These are phyloP conservation scores for Hypericum perforatum DNA, from an alignment of 345 rosid genomes.

Conservation along the genomic window DNA sequence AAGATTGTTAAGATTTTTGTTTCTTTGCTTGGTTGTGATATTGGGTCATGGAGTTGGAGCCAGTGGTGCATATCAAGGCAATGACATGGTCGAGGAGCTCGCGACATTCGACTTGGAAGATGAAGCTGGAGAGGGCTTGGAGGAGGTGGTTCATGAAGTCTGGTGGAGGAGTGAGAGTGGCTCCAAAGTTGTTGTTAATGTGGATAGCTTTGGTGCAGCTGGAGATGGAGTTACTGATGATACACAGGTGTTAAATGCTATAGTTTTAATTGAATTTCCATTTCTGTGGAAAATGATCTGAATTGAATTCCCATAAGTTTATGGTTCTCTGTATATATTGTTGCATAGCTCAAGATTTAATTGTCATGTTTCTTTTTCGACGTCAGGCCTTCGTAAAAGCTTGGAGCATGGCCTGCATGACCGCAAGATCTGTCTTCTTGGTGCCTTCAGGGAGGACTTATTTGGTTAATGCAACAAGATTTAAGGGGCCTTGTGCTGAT, in stretches of 20 bases:
- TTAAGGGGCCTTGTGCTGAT: conserved; percentile 79
- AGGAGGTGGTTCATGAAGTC: conserved; percentile 29
- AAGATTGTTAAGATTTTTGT: conserved; percentile 33
- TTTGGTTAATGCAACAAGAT: conserved; percentile 72
- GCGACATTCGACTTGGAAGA: conserved; percentile 46
- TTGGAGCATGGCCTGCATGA: conserved; percentile 67
- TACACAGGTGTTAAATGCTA: conserved; percentile 17
- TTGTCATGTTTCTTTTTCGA: not conserved
- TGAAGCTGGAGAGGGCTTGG: conserved; percentile 21
- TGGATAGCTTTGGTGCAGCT: conserved; percentile 27
- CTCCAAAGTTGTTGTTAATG: conserved; percentile 10
- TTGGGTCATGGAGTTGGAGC: conserved; percentile 39
- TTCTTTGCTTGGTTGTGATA: conserved; percentile 39
- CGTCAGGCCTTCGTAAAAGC: conserved; percentile 61
- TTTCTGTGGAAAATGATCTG: not conserved
- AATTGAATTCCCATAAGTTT: not conserved
- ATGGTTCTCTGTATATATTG: not conserved
- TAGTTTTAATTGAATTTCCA: not conserved
- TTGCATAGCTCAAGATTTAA: not conserved
- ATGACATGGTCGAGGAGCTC: conserved; percentile 44
- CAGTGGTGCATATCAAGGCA: conserved; percentile 23
- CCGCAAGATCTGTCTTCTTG: conserved; percentile 55
- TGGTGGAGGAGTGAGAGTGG: conserved; percentile 47
- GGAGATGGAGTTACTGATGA: conserved; percentile 29
- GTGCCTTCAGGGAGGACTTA: conserved; percentile 64